phyloP scores from a whole-genome alignment of 805 yeast species.

The Middelhovenomyces tepae region DNA sequence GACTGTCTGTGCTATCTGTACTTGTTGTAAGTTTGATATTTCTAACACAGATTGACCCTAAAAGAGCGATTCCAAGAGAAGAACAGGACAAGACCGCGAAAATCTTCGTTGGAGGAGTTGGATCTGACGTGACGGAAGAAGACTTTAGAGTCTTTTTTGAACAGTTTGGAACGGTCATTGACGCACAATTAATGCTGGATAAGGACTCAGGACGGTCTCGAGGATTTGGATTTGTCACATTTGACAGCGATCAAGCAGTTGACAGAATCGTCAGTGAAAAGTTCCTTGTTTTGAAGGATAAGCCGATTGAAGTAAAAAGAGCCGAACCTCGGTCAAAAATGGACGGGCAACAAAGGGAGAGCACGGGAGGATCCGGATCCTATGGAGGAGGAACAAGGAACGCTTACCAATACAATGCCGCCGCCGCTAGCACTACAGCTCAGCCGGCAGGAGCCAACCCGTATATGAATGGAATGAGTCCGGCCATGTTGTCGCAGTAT shows the following conservation, averaged over 20 bases:
- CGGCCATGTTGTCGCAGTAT: conserved; percentile 34
- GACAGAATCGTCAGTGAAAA: conserved; percentile 78
- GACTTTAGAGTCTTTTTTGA: conserved; percentile 83
- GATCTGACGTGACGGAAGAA: conserved; percentile 83
- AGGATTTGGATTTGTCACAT: conserved; percentile 95
- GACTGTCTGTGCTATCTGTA: too few relatives aligned
- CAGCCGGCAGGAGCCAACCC: conserved; percentile 3
- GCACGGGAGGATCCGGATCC: conserved; percentile 2
- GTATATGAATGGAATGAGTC: conserved; percentile 29
- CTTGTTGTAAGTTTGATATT: too few relatives aligned
- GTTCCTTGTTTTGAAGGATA: conserved; percentile 77
- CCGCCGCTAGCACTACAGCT: conserved; percentile 5
- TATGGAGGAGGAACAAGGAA: too few relatives aligned
- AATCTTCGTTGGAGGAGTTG: conserved; percentile 95
- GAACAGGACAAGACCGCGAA: conserved; percentile 96
- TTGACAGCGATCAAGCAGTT: conserved; percentile 89
- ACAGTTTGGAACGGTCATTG: conserved; percentile 83
- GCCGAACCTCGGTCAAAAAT: conserved; percentile 34
- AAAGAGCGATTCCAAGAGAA: conserved; percentile 93
- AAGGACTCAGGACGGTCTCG: conserved; percentile 95
- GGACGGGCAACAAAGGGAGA: conserved; percentile 6
- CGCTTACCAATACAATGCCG: too few relatives aligned
- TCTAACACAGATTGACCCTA: conserved; percentile 87
- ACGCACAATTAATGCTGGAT: conserved; percentile 94
- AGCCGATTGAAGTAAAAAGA: conserved; percentile 38